phyloP scores from a whole-genome alignment of 1,284 basidiomycete genomes.

The Ceratobasidium sp. region DNA sequence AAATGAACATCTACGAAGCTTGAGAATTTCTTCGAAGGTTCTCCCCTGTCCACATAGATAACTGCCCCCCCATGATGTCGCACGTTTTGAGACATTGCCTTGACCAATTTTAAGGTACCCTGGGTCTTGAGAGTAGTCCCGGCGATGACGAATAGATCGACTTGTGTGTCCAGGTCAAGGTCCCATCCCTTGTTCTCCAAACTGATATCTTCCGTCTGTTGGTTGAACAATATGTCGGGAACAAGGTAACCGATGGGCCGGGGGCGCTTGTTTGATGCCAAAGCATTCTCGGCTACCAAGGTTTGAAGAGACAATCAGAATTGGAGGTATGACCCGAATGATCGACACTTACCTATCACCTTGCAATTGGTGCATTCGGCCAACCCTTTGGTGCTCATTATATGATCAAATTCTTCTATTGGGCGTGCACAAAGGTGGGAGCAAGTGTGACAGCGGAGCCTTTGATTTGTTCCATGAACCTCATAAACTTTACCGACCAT shows the following conservation, averaged over 20 bases:
- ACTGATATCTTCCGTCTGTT: constrained; percentile 5
- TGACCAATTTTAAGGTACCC: neutral
- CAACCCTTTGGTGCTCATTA: too few species aligned
- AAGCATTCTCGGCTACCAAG: too few species aligned
- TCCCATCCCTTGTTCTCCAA: neutral
- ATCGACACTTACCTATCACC: too few species aligned
- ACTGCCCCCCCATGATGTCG: neutral
- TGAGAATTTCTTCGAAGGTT: too few species aligned
- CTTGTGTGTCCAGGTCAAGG: neutral
- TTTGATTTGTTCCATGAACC: neutral
- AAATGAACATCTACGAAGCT: too few species aligned
- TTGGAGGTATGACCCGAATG: too few species aligned
- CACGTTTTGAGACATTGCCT: neutral
- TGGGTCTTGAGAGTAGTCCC: neutral
- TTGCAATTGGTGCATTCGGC: too few species aligned
- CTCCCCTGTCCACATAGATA: too few species aligned
- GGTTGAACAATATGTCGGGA: constrained; percentile 3
- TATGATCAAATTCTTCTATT: too few species aligned
- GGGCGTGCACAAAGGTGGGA: too few species aligned
- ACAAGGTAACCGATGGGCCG: neutral
- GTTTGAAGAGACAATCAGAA: too few species aligned
- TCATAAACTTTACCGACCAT: neutral
- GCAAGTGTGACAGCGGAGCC: too few species aligned
- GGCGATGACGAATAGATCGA: neutral
- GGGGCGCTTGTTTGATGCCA: neutral